phyloP scores from a whole-genome alignment of 176 grass and related monocot species.

The Oryza longistaminata region DNA sequence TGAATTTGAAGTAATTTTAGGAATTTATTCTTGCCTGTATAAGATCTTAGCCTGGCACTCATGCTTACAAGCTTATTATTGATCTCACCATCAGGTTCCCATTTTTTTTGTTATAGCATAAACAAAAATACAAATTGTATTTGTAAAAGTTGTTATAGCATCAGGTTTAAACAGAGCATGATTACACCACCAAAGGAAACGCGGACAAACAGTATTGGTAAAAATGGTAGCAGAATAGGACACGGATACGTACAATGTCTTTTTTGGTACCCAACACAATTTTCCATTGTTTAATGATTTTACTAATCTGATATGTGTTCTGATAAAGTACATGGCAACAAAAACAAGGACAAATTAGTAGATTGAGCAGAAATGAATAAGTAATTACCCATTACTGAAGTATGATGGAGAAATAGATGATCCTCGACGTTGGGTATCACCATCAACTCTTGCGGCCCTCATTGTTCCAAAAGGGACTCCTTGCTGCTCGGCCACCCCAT shows the following conservation, averaged over 20 bases:
- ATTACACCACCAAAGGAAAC: background rate
- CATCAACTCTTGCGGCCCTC: slow-evolving; percentile 56
- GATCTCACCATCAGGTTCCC: background rate
- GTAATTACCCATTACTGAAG: slow-evolving; percentile 63
- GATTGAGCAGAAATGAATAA: background rate
- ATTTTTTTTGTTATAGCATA: background rate
- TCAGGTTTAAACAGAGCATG: slow-evolving; percentile 8
- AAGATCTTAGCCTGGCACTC: background rate
- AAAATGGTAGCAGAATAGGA: background rate
- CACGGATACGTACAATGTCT: background rate
- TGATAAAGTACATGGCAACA: background rate
- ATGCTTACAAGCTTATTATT: background rate
- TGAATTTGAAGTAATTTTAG: background rate
- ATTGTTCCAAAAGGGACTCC: slow-evolving; percentile 54
- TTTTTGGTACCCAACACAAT: background rate
- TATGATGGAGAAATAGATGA: slow-evolving; percentile 52
- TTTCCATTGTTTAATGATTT: slow-evolving; percentile 19
- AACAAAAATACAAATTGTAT: background rate
- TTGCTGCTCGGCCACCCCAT: slow-evolving; percentile 43
- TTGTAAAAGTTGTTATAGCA: background rate
- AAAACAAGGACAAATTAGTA: background rate
- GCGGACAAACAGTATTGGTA: background rate
- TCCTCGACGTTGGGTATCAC: slow-evolving; percentile 50
- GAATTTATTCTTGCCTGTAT: background rate
- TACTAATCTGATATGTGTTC: background rate